These are phyloP conservation scores for Takashimella koratensis DNA, from an alignment of 1,284 basidiomycete species.

Conservation along the genomic window DNA sequence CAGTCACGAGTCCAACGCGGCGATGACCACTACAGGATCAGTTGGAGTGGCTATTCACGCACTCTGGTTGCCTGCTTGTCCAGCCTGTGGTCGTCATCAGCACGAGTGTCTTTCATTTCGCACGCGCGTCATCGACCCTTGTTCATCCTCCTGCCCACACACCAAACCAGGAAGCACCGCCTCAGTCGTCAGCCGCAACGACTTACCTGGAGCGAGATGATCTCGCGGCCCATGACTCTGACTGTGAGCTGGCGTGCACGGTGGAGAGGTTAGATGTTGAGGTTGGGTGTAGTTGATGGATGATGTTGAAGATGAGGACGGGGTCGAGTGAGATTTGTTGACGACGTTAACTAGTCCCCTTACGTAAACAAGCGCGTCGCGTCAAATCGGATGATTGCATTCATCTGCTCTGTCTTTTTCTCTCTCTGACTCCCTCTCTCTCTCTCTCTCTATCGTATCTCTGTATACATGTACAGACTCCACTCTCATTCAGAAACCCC, in stretches of 20 bases:
- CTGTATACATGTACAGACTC: background rate
- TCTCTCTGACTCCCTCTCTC: no score
- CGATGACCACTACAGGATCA: no score
- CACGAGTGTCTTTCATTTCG: background rate
- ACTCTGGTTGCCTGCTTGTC: constrained; percentile 97
- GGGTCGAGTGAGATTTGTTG: background rate
- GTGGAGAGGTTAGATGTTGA: background rate
- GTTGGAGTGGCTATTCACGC: no score
- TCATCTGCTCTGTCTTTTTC: no score
- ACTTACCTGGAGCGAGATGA: constrained; percentile 49
- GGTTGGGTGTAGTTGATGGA: background rate
- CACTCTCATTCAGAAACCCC: no score
- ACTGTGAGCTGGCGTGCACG: background rate
- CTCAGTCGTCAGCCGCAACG: background rate
- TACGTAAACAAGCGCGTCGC: background rate
- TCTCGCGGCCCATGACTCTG: constrained; percentile 47
- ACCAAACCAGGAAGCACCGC: no score
- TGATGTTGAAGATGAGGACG: background rate
- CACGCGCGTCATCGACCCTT: no score
- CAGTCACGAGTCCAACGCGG: background rate
- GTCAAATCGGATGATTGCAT: no score
- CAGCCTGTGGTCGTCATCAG: constrained; percentile 57
- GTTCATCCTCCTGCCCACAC: no score
- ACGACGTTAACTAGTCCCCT: background rate
- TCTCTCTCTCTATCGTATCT: background rate